These are phyloP conservation scores for Ascoidea asiatica DNA, from an alignment of 805 yeast species.

Conservation along the genomic window DNA sequence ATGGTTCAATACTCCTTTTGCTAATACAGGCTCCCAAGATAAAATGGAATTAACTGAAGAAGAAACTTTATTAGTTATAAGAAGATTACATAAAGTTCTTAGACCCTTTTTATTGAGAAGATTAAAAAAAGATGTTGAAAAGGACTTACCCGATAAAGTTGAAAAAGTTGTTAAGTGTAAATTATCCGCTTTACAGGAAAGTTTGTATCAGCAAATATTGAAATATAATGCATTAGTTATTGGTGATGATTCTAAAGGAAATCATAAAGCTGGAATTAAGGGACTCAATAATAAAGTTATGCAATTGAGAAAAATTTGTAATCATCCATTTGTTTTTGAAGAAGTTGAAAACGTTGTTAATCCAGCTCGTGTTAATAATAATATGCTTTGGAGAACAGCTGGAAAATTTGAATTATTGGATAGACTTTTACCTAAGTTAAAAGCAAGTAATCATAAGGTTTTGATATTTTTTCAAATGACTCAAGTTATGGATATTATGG, in stretches of 20 bases:
- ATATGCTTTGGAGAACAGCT: conserved; percentile 59
- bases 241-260: conserved; percentile 41
- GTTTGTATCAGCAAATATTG: conserved; percentile 66
- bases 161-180: conserved; percentile 75
- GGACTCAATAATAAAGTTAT: conserved; percentile 73
- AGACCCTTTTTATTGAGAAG: conserved; percentile 77
- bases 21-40: conserved; percentile 73
- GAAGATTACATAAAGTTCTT: conserved; percentile 77
- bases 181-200: conserved; percentile 56
- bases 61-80: conserved; percentile 67
- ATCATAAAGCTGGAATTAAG: conserved; percentile 39
- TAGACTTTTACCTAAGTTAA: conserved; percentile 61
- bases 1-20: conserved; percentile 85
- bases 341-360: conserved; percentile 64
- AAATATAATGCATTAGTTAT: conserved; percentile 56
- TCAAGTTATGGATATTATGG: conserved; percentile 83
- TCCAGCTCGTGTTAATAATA: conserved; percentile 48
- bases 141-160: conserved; percentile 73
- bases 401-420: conserved; percentile 76
- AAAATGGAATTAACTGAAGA: conserved; percentile 74
- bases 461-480: conserved; percentile 83
- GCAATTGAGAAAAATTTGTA: conserved; percentile 78
- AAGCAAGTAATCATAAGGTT: conserved; percentile 64
- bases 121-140: conserved; percentile 77
- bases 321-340: conserved; percentile 80